Base-by-base conservation (phyloP, 805 yeast species). In the Wickerhamomyces chambardii region DNA sequence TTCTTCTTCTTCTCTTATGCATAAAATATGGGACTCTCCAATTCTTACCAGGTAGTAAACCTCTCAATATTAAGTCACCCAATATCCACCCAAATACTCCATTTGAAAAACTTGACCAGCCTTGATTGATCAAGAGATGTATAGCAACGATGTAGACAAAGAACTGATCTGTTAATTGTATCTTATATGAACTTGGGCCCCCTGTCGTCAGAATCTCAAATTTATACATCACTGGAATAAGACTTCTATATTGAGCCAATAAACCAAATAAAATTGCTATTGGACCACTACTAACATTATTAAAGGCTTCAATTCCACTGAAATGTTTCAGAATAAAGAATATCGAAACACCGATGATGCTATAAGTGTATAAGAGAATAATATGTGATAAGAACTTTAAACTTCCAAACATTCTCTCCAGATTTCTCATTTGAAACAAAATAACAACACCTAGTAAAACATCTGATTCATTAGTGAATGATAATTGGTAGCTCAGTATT, bases 211-310 rank as follows among this genome's bases (percentile, higher is more conserved):
- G 47, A 12, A 40, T 47, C 35, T 61, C 60, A 47, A 63, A 61
- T 38, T 50, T 50, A 49, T 64, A 64, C 28, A 58, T 57, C 4
- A 58, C 53, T 4, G 70, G 70, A n/a, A 64, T 56, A 37, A 55
- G 43, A 21, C 53, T 55, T 33, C 56, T 51, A 38, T 61, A 63
- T 26, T 58, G 55, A 10, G 54, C 62, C 27, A 63, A 38, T 11
- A 63, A 35, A 3, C 62, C 58, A 40, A 60, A 59, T 5, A 64
- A 18, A 3, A 61, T 33, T 3, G 53, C 47, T 3, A 56, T 52
- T 9, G 65, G 66, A 5, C 70, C 68, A 1, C 47, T 33, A 4
- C 46, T 21, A 2, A 44, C 29, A 2, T 31, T 32, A 16, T 48
- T 46, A 2, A 51, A 24, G 39, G 40, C 36, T 5, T 32, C 16